Base-by-base conservation (phyloP, 352 stramenopile genomes). In the Globisporangium polare region DNA sequence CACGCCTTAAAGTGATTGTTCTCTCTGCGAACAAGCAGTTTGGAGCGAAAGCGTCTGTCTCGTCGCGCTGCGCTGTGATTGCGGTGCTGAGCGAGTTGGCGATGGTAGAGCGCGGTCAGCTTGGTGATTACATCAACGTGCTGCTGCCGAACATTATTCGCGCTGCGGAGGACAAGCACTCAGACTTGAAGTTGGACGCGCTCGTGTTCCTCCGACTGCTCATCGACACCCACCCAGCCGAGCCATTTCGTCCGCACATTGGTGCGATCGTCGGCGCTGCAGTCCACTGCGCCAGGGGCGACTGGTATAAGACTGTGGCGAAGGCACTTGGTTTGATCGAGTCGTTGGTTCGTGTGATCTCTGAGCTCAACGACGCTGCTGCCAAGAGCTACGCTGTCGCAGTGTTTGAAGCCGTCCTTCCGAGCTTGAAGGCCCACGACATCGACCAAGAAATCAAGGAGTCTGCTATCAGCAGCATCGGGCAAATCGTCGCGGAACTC, bases 401-500 rank as follows among this genome's bases (percentile, higher is more conserved):
- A 17, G 80, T 99, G 9, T 98, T 97, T 62, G 75, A 94, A 37
- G 92, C 95, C 5, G 89, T 99, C 17, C 72, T 99, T 65, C 94
- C 96, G 31, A 95, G 92, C n/a, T 80, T 99, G 35, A 88, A 96
- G 60, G 92, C 94, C 5, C 82, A 98, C 68, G 97, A 99, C 67
- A 97, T 99, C 54, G 97, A 99, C 65, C 96, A 99, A 75, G 97
- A 99, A 78, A 99, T 99, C 65, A 99, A 99, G 68, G 97, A 99
- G 66, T 90, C 94, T 56, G 90, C 91, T 10, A 97, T 98, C 62
- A 86, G 75, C 57, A 96, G 91, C 61, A 86, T 98, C 10, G 92
- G 88, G 2, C 83, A 97, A 58, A 80, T 98, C 49, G 80, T 98
- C 35, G 75, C 92, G 27, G 72, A 76, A 17, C 64, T 94, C 5